Percentiles rank a stretch among this genome's conserved stretches.
These are phyloP conservation scores for Cyberlindnera subsufficiens DNA, from an alignment of 805 yeast species.

Conservation along the genomic window DNA sequence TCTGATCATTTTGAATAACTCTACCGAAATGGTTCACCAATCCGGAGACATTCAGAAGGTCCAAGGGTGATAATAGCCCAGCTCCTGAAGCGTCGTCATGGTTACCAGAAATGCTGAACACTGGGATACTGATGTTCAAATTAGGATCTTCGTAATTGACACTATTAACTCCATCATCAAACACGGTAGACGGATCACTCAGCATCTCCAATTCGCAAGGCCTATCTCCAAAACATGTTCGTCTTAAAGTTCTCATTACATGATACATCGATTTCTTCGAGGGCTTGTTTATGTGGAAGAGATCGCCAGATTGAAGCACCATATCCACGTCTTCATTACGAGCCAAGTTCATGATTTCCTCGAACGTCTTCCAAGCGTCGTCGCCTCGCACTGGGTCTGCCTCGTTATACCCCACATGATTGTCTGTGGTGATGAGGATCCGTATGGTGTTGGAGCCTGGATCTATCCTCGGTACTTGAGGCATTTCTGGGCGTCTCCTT, in stretches of 20 bases:
- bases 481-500: constrained; percentile 2
- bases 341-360: constrained; percentile 76
- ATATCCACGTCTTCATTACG: constrained; percentile 70
- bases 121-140: constrained; percentile 80
- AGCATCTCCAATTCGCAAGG: constrained; percentile 83
- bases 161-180: constrained; percentile 59
- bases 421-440: constrained; percentile 85
- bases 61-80: constrained; percentile 77
- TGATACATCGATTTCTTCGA: constrained; percentile 80
- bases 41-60: constrained; percentile 75
- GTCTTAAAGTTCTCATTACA: constrained; percentile 66
- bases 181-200: constrained; percentile 65
- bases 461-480: constrained; percentile 33
- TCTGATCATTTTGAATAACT: constrained; percentile 67
- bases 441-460: constrained; percentile 64
- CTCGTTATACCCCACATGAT: constrained; percentile 93
- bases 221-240: constrained; percentile 73
- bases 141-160: constrained; percentile 91
- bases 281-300: constrained; percentile 89
- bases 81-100: constrained; percentile 96
- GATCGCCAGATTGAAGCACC: constrained; percentile 88
- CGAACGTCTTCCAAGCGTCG: constrained; percentile 84
- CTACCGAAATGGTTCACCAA: constrained; percentile 87
- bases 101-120: constrained; percentile 90
- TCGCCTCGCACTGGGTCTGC: constrained; percentile 85